Evolutionary conservation across 73 alveolate genomes (phyloP), one percentile per base, ranked within the genome.

Genomic region (Paramecium octaurelia): DNA sequence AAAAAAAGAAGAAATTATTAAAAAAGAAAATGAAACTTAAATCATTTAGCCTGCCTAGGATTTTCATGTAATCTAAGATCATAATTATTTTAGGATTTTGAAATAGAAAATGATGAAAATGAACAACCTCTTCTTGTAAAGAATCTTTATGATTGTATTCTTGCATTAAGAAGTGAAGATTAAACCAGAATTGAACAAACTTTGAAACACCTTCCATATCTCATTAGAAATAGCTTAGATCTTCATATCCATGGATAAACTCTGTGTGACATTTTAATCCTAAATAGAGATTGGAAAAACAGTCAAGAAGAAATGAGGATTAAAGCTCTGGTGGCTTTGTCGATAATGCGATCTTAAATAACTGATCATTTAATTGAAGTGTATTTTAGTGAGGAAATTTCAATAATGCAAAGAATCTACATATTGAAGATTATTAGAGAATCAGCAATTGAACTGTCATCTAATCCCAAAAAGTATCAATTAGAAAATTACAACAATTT

Each of bases 121-220:
- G 75, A 80, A 44, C 5, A 20, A 18, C 20, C 48, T 21, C 27
- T 54, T 54, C 16, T 46, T 10, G 76, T 80, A 0, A 80, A 80
- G 18, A 80, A 43, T 80, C 57, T 80, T 21, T 80, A 80, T 80
- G 91, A 80, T 80, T 80, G 76, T 80, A 48, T 80, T 18, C 46
- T 80, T 34, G 73, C 76, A 31, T 48, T 80, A 80, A 44, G 75
- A 80, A 43, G 76, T 20, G 91, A 80, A 44, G 73, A 80, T 46
- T 14, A 80, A 44, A 1, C 6, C 9, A 80, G 91, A 43, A 80
- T 48, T 23, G 43, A 27, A 2, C 6, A 20, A 8, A 29, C 91
- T 23, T 46, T 80, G 8, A 80, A 80, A 35, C 70, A 80, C 46
- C 73, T 80, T 42, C 91, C 91, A 42, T 80, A 80, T 80, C 31